These are phyloP conservation scores for Trametes villosa DNA, from an alignment of 768 basidiomycete genomes.

Conservation along the genomic window DNA sequence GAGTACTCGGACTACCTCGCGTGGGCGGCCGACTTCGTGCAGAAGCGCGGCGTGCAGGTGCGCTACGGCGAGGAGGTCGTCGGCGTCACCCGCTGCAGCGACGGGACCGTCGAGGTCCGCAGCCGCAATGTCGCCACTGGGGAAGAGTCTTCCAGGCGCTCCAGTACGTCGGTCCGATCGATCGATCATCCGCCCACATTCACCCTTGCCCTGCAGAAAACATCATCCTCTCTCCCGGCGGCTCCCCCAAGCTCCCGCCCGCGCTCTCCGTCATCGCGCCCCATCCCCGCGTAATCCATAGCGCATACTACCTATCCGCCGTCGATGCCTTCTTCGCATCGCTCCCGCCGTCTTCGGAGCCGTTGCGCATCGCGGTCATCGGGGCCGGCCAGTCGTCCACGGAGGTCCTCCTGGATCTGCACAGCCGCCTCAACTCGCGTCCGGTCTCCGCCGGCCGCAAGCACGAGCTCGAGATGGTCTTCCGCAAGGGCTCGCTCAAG, in stretches of 20 bases:
- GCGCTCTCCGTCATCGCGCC: constrained; percentile 37
- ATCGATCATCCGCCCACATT: background rate
- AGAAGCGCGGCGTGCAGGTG: constrained; percentile 47
- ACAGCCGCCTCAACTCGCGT: constrained; percentile 42
- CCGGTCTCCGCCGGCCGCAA: constrained; percentile 26
- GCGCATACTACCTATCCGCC: constrained; percentile 46
- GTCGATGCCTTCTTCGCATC: constrained; percentile 41
- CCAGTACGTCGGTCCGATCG: constrained; percentile 40
- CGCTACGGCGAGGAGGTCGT: constrained; percentile 53
- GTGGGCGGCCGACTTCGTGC: constrained; percentile 53
- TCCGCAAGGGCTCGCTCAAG: constrained; percentile 53
- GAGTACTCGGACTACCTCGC: constrained; percentile 59
- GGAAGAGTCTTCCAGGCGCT: constrained; percentile 36
- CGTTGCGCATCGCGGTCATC: constrained; percentile 49
- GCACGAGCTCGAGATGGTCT: constrained; percentile 54
- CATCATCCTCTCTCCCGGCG: constrained; percentile 56
- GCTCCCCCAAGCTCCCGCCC: constrained; percentile 48
- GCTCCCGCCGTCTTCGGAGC: constrained; percentile 29
- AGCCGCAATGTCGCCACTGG: constrained; percentile 43
- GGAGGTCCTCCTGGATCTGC: constrained; percentile 51
- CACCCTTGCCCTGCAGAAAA: constrained; percentile 39
- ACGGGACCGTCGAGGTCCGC: constrained; percentile 44
- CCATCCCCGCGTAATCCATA: constrained; percentile 48
- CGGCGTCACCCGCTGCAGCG: constrained; percentile 38
- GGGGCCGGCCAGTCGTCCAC: constrained; percentile 54